These are phyloP conservation scores for Aspergillus spinulosporus DNA, from an alignment of 2,329 filamentous ascomycete genomes.

Conservation along the genomic window DNA sequence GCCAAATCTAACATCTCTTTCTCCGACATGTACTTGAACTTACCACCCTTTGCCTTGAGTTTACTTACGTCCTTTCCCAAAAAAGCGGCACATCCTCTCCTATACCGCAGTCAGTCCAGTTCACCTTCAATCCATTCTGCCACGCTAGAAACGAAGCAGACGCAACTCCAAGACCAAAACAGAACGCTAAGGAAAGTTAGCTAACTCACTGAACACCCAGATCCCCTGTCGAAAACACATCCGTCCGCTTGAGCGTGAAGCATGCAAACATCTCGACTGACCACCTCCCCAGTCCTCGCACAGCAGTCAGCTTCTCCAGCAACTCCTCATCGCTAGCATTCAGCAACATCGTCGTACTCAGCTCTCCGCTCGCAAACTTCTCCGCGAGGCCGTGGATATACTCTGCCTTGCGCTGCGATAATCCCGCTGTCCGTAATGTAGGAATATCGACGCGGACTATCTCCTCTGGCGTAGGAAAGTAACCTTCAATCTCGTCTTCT, in stretches of 20 bases:
- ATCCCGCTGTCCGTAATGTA: slow-evolving; percentile 75
- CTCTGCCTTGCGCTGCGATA: slow-evolving; percentile 93
- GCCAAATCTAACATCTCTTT: slow-evolving; percentile 84
- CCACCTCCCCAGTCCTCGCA: slow-evolving; percentile 85
- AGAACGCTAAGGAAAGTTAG: too few species aligned
- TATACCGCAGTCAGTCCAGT: slow-evolving; percentile 28
- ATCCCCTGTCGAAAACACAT: slow-evolving; percentile 91
- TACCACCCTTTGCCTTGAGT: slow-evolving; percentile 76
- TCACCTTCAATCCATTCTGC: neutral
- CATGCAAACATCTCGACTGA: slow-evolving; percentile 97
- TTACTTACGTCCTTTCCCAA: slow-evolving; percentile 79
- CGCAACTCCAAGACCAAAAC: too few species aligned
- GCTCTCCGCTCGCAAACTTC: slow-evolving; percentile 73
- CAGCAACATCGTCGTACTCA: slow-evolving; percentile 73
- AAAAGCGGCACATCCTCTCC: slow-evolving; percentile 85
- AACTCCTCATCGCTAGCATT: slow-evolving; percentile 83
- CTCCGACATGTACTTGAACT: slow-evolving; percentile 98
- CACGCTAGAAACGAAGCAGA: too few species aligned
- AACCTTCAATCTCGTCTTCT: slow-evolving; percentile 15
- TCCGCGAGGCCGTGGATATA: slow-evolving; percentile 84
- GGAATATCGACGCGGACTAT: slow-evolving; percentile 66
- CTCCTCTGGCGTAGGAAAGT: slow-evolving; percentile 74
- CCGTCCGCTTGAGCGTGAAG: slow-evolving; percentile 90
- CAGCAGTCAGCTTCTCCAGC: slow-evolving; percentile 75
- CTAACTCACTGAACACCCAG: slow-evolving; percentile 75